phyloP scores from a whole-genome alignment of 2,329 filamentous ascomycete genomes.

The Alternaria ethzedia region DNA sequence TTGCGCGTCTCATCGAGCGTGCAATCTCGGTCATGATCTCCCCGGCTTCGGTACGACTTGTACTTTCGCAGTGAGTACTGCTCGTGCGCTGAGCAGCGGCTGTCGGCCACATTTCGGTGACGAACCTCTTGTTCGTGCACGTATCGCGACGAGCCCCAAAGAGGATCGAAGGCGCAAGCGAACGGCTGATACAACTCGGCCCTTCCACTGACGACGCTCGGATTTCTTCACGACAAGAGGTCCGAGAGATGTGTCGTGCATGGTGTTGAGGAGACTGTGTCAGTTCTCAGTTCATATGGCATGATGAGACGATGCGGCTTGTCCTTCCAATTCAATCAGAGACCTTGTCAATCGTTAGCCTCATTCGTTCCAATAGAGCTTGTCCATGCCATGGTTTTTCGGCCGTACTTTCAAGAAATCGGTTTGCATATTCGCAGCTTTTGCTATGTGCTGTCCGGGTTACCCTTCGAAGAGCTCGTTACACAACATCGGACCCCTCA shows the following conservation, averaged over 20 bases:
- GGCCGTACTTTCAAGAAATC: not conserved
- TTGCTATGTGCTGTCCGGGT: not conserved
- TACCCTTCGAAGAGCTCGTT: not conserved
- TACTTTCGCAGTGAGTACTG: not conserved
- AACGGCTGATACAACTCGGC: conserved; percentile 5
- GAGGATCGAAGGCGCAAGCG: not conserved
- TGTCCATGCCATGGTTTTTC: not conserved
- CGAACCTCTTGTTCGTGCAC: not conserved
- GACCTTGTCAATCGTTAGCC: not conserved
- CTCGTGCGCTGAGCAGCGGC: not conserved
- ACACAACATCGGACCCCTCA: not conserved
- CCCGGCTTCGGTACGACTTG: not conserved
- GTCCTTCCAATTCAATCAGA: not conserved
- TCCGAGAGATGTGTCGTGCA: not conserved
- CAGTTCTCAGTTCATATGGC: not conserved
- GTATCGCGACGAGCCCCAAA: not conserved
- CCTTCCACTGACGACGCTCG: not conserved
- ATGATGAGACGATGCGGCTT: not conserved
- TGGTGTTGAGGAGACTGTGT: not conserved
- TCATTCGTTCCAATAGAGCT: not conserved
- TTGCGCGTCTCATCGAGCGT: conserved; percentile 1
- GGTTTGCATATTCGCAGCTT: not conserved
- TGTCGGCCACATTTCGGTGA: not conserved
- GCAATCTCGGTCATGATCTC: conserved; percentile 6
- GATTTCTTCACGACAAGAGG: not conserved